phyloP scores from a whole-genome alignment of 495 filamentous ascomycete genomes.

The Pyrenopolyporus hunteri region DNA sequence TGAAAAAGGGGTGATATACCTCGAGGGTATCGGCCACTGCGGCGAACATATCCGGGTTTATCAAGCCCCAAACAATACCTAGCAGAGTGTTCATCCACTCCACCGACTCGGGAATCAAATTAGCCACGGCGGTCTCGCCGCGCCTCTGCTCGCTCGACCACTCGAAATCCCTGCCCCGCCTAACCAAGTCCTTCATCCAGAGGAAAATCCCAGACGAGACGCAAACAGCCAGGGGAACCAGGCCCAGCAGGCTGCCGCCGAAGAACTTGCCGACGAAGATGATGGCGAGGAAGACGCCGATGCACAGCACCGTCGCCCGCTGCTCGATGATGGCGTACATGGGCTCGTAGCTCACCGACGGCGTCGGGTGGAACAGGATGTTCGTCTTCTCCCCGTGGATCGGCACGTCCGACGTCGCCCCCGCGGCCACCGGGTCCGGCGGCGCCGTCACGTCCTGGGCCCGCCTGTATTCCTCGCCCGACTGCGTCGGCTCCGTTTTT shows the following conservation, averaged over 20 bases:
- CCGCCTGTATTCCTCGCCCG: conserved; percentile 75
- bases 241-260: conserved; percentile 74
- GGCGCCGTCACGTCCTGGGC: conserved; percentile 91
- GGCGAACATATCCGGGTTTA: conserved; percentile 92
- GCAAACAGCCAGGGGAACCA: conserved; percentile 72
- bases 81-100: conserved; percentile 91
- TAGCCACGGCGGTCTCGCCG: conserved; percentile 79
- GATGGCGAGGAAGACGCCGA: conserved; percentile 71
- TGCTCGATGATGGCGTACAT: conserved; percentile 81
- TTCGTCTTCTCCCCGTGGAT: conserved; percentile 97
- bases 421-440: conserved; percentile 79
- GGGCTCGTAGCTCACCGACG: conserved; percentile 81
- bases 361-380: conserved; percentile 93
- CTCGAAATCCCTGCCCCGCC: conserved; percentile 80
- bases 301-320: conserved; percentile 68
- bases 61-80: conserved; percentile 80
- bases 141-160: conserved; percentile 87
- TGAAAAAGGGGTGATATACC: conserved; percentile 26
- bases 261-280: conserved; percentile 79
- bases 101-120: conserved; percentile 90
- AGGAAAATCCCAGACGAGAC: conserved; percentile 78
- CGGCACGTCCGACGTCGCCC: conserved; percentile 87
- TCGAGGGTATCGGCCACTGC: conserved; percentile 60
- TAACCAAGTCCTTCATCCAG: conserved; percentile 86
- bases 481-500: conserved; percentile 62